phyloP scores from a whole-genome alignment of 306 rosid genomes.

The Trifolium subterraneum region DNA sequence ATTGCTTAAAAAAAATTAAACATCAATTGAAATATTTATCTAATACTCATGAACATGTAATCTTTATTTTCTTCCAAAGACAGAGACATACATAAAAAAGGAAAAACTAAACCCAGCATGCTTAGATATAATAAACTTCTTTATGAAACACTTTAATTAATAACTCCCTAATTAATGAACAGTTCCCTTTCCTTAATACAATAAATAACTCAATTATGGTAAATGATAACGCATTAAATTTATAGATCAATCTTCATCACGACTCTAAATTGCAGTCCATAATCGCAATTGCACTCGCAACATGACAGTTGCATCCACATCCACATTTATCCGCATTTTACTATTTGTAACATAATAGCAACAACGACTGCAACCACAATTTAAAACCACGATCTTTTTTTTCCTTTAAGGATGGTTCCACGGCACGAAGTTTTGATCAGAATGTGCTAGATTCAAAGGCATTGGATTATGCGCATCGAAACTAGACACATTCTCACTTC shows the following conservation, averaged over 20 bases:
- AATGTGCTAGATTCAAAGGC: constrained; percentile 12
- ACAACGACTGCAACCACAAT: not conserved
- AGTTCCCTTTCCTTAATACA: not conserved
- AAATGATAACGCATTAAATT: not conserved
- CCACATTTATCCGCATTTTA: not conserved
- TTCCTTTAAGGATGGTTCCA: constrained; percentile 46
- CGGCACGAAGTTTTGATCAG: constrained; percentile 41
- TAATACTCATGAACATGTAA: constrained; percentile 14
- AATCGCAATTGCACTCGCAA: not conserved
- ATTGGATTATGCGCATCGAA: constrained; percentile 18
- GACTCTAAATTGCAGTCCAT: not conserved
- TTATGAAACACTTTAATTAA: not conserved
- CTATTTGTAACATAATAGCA: not conserved
- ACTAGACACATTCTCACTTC: not conserved
- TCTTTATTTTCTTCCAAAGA: not conserved
- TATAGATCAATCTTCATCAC: not conserved
- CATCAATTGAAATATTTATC: not conserved
- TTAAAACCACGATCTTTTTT: not conserved
- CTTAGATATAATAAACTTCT: not conserved
- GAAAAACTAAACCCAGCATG: not conserved
- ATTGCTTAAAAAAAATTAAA: not conserved
- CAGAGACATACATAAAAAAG: not conserved
- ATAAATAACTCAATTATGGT: not conserved
- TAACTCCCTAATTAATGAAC: constrained; percentile 6
- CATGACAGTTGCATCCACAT: not conserved